Base-by-base conservation (phyloP, 176 grass and related monocot species). In the Secale cereale region DNA sequence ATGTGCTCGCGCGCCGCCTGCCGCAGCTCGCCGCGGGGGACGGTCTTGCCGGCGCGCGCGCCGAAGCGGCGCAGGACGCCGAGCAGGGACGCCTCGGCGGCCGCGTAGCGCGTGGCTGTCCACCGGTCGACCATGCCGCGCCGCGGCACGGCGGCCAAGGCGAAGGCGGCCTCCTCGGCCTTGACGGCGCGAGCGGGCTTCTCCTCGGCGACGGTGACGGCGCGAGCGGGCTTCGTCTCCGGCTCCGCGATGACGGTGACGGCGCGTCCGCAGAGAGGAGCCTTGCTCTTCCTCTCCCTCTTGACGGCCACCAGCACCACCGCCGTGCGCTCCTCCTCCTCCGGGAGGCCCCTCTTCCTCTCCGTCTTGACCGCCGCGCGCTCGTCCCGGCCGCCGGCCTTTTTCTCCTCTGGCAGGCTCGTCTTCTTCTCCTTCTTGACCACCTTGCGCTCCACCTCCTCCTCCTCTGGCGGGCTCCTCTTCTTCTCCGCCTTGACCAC, bases 91-190 rank as follows among this genome's bases (percentile, higher is more conserved):
- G 71, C 76, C 86, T 94, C 87, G 19, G 86, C 89, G 6, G 85
- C 59, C 13, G 76, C 70, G 72, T 93, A 90, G 48, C 91, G 85
- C 68, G 57, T 54, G 7, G 78, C 54, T 15, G 88, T 20, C 96
- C 93, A 95, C 39, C 96, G 69, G 11, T 91, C 72, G 2, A 69
- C 76, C 70, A 72, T 91, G 64, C 87, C 88, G 82, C 78, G 27
- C 52, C 78, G 27, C 52, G 50, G 22, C 14, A 65, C 65, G 14
- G 52, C 65, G 37, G 32, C 40, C 19, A 5, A 8, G 14, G 29
- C 4, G n/a, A 25, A 3, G 5, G 52, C 1, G 52, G 83, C 54
- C 2, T 79, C 36, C 39, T 84, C 82, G 40, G 10, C 17, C 52
- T 46, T 77, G 61, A 20, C 15, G 70, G n/a, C 35, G 13, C 8